Evolutionary conservation across 2,329 filamentous ascomycete genomes (phyloP), one percentile per base, ranked within the genome.

Genomic region (Sporothrix pseudoabietina): DNA sequence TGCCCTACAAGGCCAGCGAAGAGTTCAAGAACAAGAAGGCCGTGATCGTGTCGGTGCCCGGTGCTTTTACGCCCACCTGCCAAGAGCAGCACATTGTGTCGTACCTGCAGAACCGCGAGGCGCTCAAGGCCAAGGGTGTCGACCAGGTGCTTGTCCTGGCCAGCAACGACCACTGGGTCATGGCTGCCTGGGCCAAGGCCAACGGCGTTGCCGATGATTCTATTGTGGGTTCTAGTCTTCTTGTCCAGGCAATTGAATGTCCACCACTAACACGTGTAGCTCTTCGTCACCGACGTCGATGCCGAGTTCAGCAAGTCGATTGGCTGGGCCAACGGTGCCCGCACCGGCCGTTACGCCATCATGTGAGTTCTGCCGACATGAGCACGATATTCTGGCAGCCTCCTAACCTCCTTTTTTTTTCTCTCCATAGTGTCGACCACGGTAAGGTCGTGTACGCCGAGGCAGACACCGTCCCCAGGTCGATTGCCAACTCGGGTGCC

Each of bases 171-270:
- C 85, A 90, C 76, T 97, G 87, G 80, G 94, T 97, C 82, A 95
- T 95, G 92, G 91, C 89, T 78, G 93, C 92, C 72, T 96, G 93
- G 93, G 91, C 90, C 83, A 97, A 97, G 88, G 93, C 94, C 80
- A 95, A 97, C 84, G 87, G 87, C 71, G 86, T 95, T 80, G 90
- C 88, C 80, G 89, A 90, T 76, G 91, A 95, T 78, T 86, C 82
- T 74, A 86, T 89, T 77, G 86, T 88, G 78, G 78, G 86, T 47
- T 5, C 1, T 8, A 3, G 6, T 5, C 26, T 55, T 6, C 52
- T 19, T 2, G 49, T 49, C 14, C 47, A 52, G 10, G 47, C 5
- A 52, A 52, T 52, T 9, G 47, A 19, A 26, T 26, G 26, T 26
- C 12, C 12, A 52, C 49, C 6, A 22, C 49, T 54, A 54, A 54